Evolutionary conservation across 1,139 yeast species (phyloP), one percentile per base, ranked within the genome.

Genomic region (Citeromyces hawaiiensis): DNA sequence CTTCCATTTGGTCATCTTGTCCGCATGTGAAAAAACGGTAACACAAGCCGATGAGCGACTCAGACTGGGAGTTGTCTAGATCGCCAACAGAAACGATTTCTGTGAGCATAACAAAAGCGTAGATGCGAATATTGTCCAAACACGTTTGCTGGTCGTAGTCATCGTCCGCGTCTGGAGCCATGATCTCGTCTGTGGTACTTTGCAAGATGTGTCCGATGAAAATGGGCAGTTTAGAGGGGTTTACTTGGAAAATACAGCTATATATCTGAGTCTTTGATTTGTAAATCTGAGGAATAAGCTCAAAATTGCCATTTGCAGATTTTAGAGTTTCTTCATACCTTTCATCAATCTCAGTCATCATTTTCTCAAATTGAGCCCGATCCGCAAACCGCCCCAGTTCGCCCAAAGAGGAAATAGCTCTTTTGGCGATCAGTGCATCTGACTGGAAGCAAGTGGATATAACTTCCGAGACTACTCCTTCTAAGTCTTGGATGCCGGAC

Each of bases 391-490:
- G 52, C 7, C 72, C 59, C 31, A 79, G 56, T 25, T 59, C 52
- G 11, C 76, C 78, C 27, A 79, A 57, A 0, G 80, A 76, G n/a
- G 63, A 59, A 23, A 77, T 64, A 0, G 85, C 64, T 42, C 75
- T 65, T 44, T 71, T 74, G 27, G 73, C 61, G 34, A 75, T 61
- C 8, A 75, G 67, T 2, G 69, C 70, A 21, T 64, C 62, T 14
- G 68, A 66, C 19, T 56, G 51, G 44, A 66, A 72, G 0, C 71
- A 57, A 0, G 68, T 57, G 7, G 56, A 48, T 9, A 69, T 56
- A 36, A 76, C 55, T 23, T 62, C 57, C 4, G 72, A 55, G 17
- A 53, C 50, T 1, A 47, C 48, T 10, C 70, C 50, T 43, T 77
- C 81, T 0, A 57, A 51, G 1, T 53, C 46, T 0, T 63, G 50